These are phyloP conservation scores for Trichoderma oligosporum DNA, from an alignment of 2,329 filamentous ascomycete species.

Conservation along the genomic window DNA sequence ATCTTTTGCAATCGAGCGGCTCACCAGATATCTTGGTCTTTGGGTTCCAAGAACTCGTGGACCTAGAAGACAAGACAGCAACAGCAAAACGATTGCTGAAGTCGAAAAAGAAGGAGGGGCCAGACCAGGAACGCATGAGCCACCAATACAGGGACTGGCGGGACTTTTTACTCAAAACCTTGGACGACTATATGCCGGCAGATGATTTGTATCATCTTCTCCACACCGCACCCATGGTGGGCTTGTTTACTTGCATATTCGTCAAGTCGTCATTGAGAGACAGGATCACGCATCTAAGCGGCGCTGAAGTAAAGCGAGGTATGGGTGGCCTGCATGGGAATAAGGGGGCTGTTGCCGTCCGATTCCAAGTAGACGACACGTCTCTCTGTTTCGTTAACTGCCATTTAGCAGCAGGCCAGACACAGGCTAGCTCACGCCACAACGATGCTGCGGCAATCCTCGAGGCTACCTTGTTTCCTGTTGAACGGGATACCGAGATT, in stretches of 20 bases:
- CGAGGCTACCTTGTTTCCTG: constrained; percentile 70
- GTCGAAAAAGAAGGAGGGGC: constrained; percentile 78
- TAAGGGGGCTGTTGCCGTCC: constrained; percentile 87
- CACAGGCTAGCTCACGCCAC: constrained; percentile 84
- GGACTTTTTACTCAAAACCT: constrained; percentile 75
- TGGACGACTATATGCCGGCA: constrained; percentile 78
- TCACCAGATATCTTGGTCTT: constrained; percentile 90
- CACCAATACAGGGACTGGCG: constrained; percentile 97
- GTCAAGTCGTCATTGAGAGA: constrained; percentile 75
- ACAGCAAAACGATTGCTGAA: constrained; percentile 95
- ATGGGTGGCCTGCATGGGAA: constrained; percentile 96
- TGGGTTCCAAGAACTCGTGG: constrained; percentile 97
- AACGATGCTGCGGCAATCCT: constrained; percentile 89
- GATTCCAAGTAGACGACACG: constrained; percentile 91
- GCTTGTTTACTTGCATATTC: constrained; percentile 93
- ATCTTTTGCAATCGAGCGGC: constrained; percentile 70
- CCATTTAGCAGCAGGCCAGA: constrained; percentile 90
- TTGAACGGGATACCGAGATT: constrained; percentile 61
- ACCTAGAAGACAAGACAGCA: constrained; percentile 93
- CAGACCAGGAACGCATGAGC: constrained; percentile 87
- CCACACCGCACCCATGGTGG: constrained; percentile 82
- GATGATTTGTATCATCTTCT: constrained; percentile 78
- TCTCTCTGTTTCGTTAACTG: constrained; percentile 97
- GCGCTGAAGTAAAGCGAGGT: constrained; percentile 85
- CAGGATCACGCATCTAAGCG: constrained; percentile 72